These are phyloP conservation scores for Cylindricascospora bacillispora DNA, from an alignment of 1,139 yeast genomes.

Conservation along the genomic window DNA sequence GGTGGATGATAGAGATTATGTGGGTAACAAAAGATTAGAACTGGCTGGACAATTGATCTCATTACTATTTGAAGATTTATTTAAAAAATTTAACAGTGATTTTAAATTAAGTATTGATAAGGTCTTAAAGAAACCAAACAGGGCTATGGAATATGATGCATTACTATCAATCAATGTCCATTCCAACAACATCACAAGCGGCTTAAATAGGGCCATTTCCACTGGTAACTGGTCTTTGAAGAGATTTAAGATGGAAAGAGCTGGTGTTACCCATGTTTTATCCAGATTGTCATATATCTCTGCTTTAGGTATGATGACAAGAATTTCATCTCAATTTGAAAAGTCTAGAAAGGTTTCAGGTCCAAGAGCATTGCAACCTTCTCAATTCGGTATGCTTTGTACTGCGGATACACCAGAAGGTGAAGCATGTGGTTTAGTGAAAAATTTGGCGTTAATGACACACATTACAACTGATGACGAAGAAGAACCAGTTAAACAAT, in stretches of 20 bases:
- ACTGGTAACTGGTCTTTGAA: constrained; percentile 98
- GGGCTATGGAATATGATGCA: constrained; percentile 94
- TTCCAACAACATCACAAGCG: constrained; percentile 85
- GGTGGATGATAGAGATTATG: constrained; percentile 97
- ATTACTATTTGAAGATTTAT: constrained; percentile 84
- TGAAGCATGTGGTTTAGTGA: constrained; percentile 98
- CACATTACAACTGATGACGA: constrained; percentile 98
- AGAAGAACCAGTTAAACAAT: constrained; percentile 69
- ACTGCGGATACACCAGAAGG: constrained; percentile 99
- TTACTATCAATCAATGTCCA: constrained; percentile 78
- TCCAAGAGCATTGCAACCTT: constrained; percentile 97
- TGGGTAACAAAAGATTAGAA: constrained; percentile 94
- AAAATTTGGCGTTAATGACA: constrained; percentile 93
- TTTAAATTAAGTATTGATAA: constrained; percentile 92
- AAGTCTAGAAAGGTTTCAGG: constrained; percentile 97
- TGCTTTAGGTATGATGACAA: constrained; percentile 98
- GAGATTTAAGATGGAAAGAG: constrained; percentile 98
- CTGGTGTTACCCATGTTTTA: constrained; percentile 96
- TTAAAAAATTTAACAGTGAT: constrained; percentile 88
- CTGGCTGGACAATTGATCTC: constrained; percentile 97
- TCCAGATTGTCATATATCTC: constrained; percentile 84
- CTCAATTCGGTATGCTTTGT: constrained; percentile 98
- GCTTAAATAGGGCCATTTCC: constrained; percentile 90
- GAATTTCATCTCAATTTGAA: constrained; percentile 96
- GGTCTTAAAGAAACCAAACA: constrained; percentile 81